Evolutionary conservation across 192 early-diverging fungal species (phyloP).

Genomic region (Pilobolus umbonatus): DNA sequence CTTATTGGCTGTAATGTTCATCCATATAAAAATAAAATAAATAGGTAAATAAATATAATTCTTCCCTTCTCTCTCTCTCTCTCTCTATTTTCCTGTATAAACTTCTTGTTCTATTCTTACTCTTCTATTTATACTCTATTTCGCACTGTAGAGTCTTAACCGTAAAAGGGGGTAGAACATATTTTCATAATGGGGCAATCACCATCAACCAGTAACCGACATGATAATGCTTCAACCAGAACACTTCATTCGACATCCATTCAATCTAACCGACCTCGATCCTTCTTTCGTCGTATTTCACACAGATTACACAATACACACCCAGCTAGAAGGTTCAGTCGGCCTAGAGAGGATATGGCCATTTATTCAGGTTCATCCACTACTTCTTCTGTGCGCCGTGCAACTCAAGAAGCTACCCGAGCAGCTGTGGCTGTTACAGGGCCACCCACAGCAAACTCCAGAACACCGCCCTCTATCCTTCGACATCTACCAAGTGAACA

Average conservation of each 20-base stretch:
- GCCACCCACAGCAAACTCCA: conserved; percentile 1
- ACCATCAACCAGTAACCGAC: conserved; percentile 15
- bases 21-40: too few species aligned
- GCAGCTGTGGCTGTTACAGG: conserved; percentile 24
- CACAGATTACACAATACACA: conserved; percentile 6
- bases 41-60: too few species aligned
- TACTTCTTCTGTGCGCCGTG: conserved; percentile 21
- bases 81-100: too few species aligned
- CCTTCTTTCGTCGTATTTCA: conserved; percentile 23
- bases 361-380: conserved; percentile 3
- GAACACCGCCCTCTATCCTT: too few species aligned
- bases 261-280: conserved; percentile 9
- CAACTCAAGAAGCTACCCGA: conserved; percentile 17
- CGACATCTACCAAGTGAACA: too few species aligned
- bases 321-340: conserved; percentile 10
- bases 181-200: conserved; percentile 20
- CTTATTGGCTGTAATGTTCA: too few species aligned
- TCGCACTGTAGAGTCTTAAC: too few species aligned
- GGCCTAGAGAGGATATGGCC: neutral
- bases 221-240: conserved; percentile 25
- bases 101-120: too few species aligned
- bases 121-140: too few species aligned
- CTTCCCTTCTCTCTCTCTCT: too few species aligned
- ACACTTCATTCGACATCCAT: conserved; percentile 20
- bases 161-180: too few species aligned